Percentiles rank a stretch among this genome's conserved stretches.
phyloP scores from a whole-genome alignment of 768 basidiomycete species.

The Boletus bicolor region DNA sequence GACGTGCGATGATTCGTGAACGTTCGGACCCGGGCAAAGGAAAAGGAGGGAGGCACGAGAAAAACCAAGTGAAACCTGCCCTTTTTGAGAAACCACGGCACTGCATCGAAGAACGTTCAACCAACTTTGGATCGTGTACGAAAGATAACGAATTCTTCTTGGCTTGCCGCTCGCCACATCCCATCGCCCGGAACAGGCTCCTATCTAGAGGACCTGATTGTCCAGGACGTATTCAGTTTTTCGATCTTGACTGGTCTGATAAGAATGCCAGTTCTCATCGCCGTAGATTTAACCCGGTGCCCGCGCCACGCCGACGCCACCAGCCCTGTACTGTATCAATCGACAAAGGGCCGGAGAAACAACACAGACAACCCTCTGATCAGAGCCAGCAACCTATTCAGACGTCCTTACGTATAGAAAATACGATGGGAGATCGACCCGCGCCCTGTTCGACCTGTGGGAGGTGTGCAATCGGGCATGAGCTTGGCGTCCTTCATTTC shows the following conservation, averaged over 20 bases:
- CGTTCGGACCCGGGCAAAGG: slow-evolving; percentile 6
- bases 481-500: slow-evolving; percentile 5
- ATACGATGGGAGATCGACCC: neutral
- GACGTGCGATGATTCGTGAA: slow-evolving; percentile 2
- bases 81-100: neutral
- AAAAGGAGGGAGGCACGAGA: neutral
- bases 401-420: slow-evolving; percentile 6
- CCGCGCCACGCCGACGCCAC: slow-evolving; percentile 1
- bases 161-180: neutral
- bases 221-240: neutral
- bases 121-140: neutral
- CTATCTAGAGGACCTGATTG: neutral
- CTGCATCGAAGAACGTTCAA: neutral
- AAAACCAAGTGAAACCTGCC: neutral
- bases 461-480: slow-evolving; percentile 1
- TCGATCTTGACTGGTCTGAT: neutral
- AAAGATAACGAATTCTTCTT: neutral
- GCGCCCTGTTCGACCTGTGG: neutral
- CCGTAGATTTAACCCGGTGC: neutral
- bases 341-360: neutral
- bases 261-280: neutral
- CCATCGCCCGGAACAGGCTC: neutral
- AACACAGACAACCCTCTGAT: slow-evolving; percentile 3
- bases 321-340: neutral
- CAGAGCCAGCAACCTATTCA: neutral